A percentile compares a stretch with the other conserved stretches of the same genome.
Conservation (phyloP, 139 green algal species). For the Auxenochlorella protothecoides region DNA sequence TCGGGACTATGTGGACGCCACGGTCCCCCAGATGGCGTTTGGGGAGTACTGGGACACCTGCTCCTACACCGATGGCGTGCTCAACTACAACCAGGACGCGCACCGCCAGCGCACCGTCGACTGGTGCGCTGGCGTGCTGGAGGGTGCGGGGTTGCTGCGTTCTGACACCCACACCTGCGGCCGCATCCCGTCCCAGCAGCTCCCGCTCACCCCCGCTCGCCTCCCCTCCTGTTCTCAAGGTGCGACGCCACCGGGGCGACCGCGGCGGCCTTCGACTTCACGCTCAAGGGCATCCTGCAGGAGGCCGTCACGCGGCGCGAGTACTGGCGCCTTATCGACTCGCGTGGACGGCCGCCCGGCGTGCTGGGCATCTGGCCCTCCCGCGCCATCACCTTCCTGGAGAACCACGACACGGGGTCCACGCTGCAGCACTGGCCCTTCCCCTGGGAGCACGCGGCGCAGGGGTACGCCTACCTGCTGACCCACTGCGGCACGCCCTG, state of each 20-base stretch:
- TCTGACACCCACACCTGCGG: no score
- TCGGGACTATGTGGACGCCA: constrained; percentile 73
- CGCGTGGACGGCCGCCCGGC: constrained; percentile 55
- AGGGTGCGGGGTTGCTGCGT: no score
- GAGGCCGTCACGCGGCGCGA: constrained; percentile 78
- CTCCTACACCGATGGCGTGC: constrained; percentile 85
- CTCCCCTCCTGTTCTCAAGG: no score
- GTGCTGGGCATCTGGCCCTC: constrained; percentile 88
- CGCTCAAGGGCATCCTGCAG: constrained; percentile 89
- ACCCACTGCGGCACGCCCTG: constrained; percentile 81
- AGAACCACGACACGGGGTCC: constrained; percentile 87
- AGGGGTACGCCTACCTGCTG: constrained; percentile 89
- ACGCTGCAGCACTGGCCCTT: constrained; percentile 72
- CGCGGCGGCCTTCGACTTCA: constrained; percentile 91
- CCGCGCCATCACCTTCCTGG: constrained; percentile 91
- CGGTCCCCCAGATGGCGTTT: constrained; percentile 77
- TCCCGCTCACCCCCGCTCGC: no score
- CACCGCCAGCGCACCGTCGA: constrained; percentile 85
- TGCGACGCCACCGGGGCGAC: constrained; percentile 77
- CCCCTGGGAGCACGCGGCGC: constrained; percentile 42
- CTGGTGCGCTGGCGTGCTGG: constrained; percentile 46
- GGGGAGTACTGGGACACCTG: constrained; percentile 95
- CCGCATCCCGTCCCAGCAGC: no score
- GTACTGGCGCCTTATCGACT: constrained; percentile 93
- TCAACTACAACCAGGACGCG: constrained; percentile 93